Conservation (phyloP, 2,329 filamentous ascomycete species). For the Scytalidium sp. region DNA sequence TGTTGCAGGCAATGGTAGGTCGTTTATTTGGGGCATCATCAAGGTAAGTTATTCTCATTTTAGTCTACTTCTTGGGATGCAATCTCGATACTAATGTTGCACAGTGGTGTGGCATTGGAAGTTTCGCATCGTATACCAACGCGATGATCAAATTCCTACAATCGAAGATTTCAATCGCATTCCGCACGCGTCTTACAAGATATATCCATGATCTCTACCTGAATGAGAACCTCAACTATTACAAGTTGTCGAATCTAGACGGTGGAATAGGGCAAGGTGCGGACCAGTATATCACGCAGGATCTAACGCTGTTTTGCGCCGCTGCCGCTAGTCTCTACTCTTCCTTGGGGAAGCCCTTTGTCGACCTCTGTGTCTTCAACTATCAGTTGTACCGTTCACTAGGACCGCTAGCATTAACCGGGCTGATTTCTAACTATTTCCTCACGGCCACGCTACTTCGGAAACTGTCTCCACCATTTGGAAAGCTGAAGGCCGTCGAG, state of each 20-base stretch:
- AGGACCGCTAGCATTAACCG: conserved; percentile 81
- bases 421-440: conserved; percentile 89
- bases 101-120: conserved; percentile 88
- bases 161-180: conserved; percentile 96
- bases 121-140: conserved; percentile 94
- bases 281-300: conserved; percentile 97
- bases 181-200: conserved; percentile 87
- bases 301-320: conserved; percentile 91
- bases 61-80: not conserved
- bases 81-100: conserved; percentile 10
- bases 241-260: conserved; percentile 89
- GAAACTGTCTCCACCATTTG: conserved; percentile 88
- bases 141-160: conserved; percentile 99
- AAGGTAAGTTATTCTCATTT: conserved; percentile 53
- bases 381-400: conserved; percentile 93
- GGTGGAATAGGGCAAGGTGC: conserved; percentile 88
- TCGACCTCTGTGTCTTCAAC: conserved; percentile 97
- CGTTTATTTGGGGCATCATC: conserved; percentile 81
- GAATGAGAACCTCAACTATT: conserved; percentile 93
- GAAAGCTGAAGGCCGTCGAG: conserved; percentile 94
- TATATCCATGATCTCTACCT: conserved; percentile 98
- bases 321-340: conserved; percentile 92
- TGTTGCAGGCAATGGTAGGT: conserved; percentile 88
- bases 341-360: conserved; percentile 92
- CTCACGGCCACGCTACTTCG: conserved; percentile 87